Percentiles rank a stretch among this genome's conserved stretches.
These are phyloP conservation scores for Fusarium nelsonii DNA, from an alignment of 2,329 filamentous ascomycete genomes.

Conservation along the genomic window DNA sequence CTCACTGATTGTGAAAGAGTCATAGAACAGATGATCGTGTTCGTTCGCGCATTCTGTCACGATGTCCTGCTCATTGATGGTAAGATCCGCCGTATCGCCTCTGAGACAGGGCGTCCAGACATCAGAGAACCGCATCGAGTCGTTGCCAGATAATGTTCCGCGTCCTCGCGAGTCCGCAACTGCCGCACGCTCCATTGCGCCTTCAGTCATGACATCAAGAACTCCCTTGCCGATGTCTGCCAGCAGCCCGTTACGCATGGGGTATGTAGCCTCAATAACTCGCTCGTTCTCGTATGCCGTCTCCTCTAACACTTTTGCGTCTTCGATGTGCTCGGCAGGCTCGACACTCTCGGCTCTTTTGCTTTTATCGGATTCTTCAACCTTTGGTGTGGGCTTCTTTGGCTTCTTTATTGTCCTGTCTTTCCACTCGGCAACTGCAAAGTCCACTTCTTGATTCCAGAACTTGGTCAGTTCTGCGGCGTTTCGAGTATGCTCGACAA, in stretches of 20 bases:
- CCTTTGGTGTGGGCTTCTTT: slow-evolving; percentile 45
- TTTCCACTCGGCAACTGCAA: slow-evolving; percentile 59
- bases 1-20: slow-evolving; percentile 60
- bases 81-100: slow-evolving; percentile 27
- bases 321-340: slow-evolving; percentile 19
- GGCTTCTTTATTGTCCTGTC: slow-evolving; percentile 58
- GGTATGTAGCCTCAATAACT: slow-evolving; percentile 51
- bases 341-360: slow-evolving; percentile 25
- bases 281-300: slow-evolving; percentile 31
- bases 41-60: slow-evolving; percentile 56
- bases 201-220: slow-evolving; percentile 60
- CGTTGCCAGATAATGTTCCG: slow-evolving; percentile 52
- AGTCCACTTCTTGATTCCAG: slow-evolving; percentile 63
- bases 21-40: slow-evolving; percentile 65
- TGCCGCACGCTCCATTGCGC: slow-evolving; percentile 59
- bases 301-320: slow-evolving; percentile 9
- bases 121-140: slow-evolving; percentile 56
- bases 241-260: slow-evolving; percentile 58
- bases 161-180: slow-evolving; percentile 59
- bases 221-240: slow-evolving; percentile 58
- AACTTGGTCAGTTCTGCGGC: slow-evolving; percentile 62
- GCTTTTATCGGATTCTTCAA: slow-evolving; percentile 21
- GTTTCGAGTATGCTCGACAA: slow-evolving; percentile 66
- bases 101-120: slow-evolving; percentile 59
- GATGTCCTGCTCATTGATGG: slow-evolving; percentile 24